A percentile compares a stretch with the other conserved stretches of the same genome.
These are phyloP conservation scores for Mrakia hoshinonis DNA, from an alignment of 768 basidiomycete species.

Conservation along the genomic window DNA sequence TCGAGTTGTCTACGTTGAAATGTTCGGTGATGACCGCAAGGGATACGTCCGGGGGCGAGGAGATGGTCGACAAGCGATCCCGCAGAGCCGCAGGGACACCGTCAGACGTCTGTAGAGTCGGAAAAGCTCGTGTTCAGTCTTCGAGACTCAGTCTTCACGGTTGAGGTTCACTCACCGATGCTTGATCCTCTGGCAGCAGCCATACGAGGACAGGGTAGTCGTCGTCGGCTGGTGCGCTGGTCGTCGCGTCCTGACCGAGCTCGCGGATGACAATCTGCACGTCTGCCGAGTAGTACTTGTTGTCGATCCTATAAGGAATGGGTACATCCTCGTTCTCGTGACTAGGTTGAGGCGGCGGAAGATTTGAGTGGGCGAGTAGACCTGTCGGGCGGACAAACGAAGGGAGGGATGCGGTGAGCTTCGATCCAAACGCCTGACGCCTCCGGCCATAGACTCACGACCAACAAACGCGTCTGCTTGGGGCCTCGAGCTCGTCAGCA, in stretches of 20 bases:
- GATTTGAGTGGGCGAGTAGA: background rate
- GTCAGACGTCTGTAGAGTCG: background rate
- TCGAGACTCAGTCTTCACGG: too few species aligned
- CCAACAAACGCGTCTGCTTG: background rate
- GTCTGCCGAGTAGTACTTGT: constrained; percentile 22
- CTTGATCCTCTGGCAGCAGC: constrained; percentile 3
- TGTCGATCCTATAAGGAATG: background rate
- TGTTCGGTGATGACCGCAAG: constrained; percentile 6
- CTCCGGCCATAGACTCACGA: background rate
- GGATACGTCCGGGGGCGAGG: background rate
- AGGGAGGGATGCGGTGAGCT: background rate
- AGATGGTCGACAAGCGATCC: background rate
- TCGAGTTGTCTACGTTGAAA: background rate
- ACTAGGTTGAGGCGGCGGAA: background rate
- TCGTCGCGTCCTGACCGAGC: background rate
- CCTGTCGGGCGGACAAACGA: background rate
- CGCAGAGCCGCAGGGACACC: background rate
- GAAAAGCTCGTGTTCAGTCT: too few species aligned
- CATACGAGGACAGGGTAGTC: constrained; percentile 9
- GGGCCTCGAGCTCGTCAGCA: background rate
- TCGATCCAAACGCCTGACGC: background rate
- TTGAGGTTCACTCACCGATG: background rate
- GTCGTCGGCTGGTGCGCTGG: background rate
- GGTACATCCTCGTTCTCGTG: background rate
- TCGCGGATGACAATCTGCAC: background rate